A percentile compares a stretch with the other conserved stretches of the same genome.
Evolutionary conservation across 2,329 filamentous ascomycete genomes (phyloP).

Genomic region (Penicillium sp.): DNA sequence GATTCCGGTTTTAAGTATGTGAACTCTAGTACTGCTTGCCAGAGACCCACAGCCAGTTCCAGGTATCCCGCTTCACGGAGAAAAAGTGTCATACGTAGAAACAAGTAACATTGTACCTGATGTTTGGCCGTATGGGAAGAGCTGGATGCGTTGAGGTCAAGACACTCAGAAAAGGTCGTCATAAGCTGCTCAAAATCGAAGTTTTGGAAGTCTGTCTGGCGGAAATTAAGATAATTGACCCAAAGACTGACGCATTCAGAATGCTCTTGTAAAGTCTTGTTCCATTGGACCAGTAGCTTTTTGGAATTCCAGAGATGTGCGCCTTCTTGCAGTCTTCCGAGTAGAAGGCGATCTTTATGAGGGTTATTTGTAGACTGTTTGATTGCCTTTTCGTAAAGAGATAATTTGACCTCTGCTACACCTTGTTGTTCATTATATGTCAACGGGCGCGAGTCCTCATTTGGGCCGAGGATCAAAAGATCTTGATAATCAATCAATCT

Average conservation of each 20-base stretch:
- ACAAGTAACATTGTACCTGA: constrained; percentile 66
- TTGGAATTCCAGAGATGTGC: constrained; percentile 72
- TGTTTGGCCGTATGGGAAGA: constrained; percentile 14
- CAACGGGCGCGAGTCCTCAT: constrained; percentile 39
- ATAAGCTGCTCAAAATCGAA: constrained; percentile 73
- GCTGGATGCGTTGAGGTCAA: constrained; percentile 45
- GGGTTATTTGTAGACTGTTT: constrained; percentile 53
- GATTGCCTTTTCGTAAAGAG: constrained; percentile 78
- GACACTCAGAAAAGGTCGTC: constrained; percentile 61
- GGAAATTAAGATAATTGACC: constrained; percentile 72
- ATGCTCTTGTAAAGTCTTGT: constrained; percentile 60
- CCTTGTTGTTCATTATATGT: constrained; percentile 68
- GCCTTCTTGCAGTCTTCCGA: constrained; percentile 75
- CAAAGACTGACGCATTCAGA: constrained; percentile 68
- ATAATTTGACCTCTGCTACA: constrained; percentile 77
- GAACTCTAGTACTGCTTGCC: constrained; percentile 81
- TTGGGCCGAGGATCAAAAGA: constrained; percentile 58
- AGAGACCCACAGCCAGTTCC: constrained; percentile 76
- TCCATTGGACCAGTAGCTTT: constrained; percentile 68
- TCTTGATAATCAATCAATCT: constrained; percentile 80
- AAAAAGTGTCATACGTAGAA: constrained; percentile 75
- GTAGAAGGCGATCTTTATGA: constrained; percentile 64
- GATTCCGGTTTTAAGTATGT: constrained; percentile 63
- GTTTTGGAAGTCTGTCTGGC: constrained; percentile 66
- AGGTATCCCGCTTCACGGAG: constrained; percentile 76